Evolutionary conservation across 495 filamentous ascomycete genomes (phyloP), one percentile per base, ranked within the genome.

Genomic region (Rhypophila decipiens): DNA sequence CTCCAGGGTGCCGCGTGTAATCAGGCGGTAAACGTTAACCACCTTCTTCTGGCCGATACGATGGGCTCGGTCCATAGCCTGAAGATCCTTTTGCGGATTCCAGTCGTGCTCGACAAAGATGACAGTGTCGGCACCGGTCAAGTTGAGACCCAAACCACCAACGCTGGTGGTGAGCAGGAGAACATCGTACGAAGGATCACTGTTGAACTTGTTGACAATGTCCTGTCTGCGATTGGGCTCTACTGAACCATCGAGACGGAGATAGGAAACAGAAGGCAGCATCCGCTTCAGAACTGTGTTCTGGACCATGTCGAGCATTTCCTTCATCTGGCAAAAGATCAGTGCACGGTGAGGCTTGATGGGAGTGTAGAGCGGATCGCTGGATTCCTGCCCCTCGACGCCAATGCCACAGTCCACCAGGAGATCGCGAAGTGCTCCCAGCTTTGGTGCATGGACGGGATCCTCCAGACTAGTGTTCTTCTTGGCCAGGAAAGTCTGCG

Each of bases 61-160:
- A 70, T 98, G 93, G 9, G 94, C 93, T 39, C 93, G 89, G 60
- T 98, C 93, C 93, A 98, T 98, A 54, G 93, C 93, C 64, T 98
- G 93, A 55, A 98, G 78, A 68, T 98, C 93, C 67, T 95, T 95
- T 62, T 97, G 94, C 24, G 93, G 93, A 61, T 98, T 98, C 93
- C 93, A 98, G 66, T 98, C 93, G 65, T 98, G 93, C 68, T 98
- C 93, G 21, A 98, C 94, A 59, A 98, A 98, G 53, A 97, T 98
- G 52, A 98, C 93, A 0, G 93, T 98, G 68, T 98, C 93, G 8
- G 93, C 93, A 51, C 93, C 93, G 10, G 93, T 98, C 23, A 98
- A 75, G 64, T 98, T 98, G 44, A 98, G 77, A 19, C 93, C 93
- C 19, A 98, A 72, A 51, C 93, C 93, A 66, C 93, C 93, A 42